phyloP scores from a whole-genome alignment of 257 asterid species.

The Linderniella brevidens region DNA sequence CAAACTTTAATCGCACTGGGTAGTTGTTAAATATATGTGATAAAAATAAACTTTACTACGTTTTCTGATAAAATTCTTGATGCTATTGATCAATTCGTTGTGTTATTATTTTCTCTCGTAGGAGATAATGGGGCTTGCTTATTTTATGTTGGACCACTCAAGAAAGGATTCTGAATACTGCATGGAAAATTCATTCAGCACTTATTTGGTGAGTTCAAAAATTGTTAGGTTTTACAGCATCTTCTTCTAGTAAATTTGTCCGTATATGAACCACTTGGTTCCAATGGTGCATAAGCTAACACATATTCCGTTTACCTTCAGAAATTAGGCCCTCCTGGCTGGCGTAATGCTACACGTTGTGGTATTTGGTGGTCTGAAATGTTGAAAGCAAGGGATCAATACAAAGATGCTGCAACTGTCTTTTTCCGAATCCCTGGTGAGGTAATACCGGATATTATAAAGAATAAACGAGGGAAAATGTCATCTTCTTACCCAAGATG shows the following conservation, averaged over 20 bases:
- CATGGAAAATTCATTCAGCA: constrained; percentile 90
- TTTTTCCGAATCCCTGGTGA: constrained; percentile 97
- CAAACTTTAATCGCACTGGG: no score
- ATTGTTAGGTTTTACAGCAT: constrained; percentile 8
- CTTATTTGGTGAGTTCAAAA: constrained; percentile 48
- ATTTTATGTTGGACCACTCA: constrained; percentile 85
- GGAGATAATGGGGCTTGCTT: constrained; percentile 94
- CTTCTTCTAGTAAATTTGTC: no score
- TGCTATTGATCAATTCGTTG: no score
- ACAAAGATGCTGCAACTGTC: constrained; percentile 89
- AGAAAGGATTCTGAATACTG: constrained; percentile 90
- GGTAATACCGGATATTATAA: constrained; percentile 53
- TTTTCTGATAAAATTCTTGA: no score
- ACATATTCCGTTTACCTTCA: constrained; percentile 17
- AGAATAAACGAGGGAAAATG: constrained; percentile 10
- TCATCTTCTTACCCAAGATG: constrained; percentile 27
- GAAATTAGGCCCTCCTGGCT: constrained; percentile 69
- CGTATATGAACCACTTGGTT: background rate
- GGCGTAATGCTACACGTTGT: constrained; percentile 69
- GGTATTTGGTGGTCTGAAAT: constrained; percentile 99
- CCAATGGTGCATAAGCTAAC: background rate
- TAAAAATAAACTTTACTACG: no score
- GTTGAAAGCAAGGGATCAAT: constrained; percentile 77
- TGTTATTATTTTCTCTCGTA: constrained; percentile 21
- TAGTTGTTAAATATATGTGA: no score